Evolutionary conservation across 768 basidiomycete species (phyloP).

Genomic region (Naganishia antarctica): DNA sequence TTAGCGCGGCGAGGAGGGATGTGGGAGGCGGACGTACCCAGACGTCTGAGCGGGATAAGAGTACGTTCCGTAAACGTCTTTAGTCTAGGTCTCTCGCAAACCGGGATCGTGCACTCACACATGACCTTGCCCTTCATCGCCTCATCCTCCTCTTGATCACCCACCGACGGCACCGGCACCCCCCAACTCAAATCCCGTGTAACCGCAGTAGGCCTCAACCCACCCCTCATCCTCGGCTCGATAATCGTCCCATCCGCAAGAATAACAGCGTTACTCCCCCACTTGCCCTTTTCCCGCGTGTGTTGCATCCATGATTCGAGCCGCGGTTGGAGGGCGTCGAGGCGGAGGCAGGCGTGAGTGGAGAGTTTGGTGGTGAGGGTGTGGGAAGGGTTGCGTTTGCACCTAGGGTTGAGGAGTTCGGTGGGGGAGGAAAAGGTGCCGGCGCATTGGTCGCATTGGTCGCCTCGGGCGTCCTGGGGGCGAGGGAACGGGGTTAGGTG

Average conservation of each 20-base stretch:
- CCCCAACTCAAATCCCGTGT: slow-evolving; percentile 96
- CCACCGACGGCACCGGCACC: slow-evolving; percentile 72
- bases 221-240: slow-evolving; percentile 76
- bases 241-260: slow-evolving; percentile 81
- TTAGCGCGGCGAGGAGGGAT: background rate
- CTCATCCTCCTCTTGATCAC: slow-evolving; percentile 65
- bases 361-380: slow-evolving; percentile 69
- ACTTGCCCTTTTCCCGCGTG: slow-evolving; percentile 75
- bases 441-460: slow-evolving; percentile 93
- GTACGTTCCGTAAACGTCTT: too few species aligned
- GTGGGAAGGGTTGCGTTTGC: slow-evolving; percentile 77
- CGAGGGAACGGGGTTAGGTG: background rate
- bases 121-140: slow-evolving; percentile 93
- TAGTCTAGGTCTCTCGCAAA: too few species aligned
- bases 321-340: slow-evolving; percentile 73
- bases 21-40: slow-evolving; percentile 62
- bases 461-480: slow-evolving; percentile 83
- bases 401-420: slow-evolving; percentile 90
- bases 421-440: slow-evolving; percentile 82
- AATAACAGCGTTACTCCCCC: slow-evolving; percentile 88
- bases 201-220: slow-evolving; percentile 80
- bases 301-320: slow-evolving; percentile 82
- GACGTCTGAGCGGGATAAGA: slow-evolving; percentile 60
- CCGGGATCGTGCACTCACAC: too few species aligned
- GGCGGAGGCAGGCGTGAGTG: slow-evolving; percentile 83